Base-by-base conservation (phyloP, 202 grass and related monocot genomes). In the Thinopyrum obtusiflorum region DNA sequence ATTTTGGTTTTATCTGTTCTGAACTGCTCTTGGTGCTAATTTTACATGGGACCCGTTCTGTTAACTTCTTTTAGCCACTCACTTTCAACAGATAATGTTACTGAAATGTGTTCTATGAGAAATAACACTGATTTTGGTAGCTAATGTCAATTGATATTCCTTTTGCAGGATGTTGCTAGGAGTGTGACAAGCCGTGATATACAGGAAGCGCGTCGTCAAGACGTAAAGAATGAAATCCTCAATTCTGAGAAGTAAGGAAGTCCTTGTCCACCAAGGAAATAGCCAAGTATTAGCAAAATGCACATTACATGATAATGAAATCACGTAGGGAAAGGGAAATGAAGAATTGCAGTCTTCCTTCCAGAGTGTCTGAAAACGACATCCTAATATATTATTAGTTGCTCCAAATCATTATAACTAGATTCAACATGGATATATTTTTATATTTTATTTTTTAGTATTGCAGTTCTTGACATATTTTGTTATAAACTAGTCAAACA, bases 141-240 rank as follows among this genome's bases (percentile, higher is more conserved):
- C 85, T 73, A 15, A 80, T 15, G 11, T 77, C 77, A 26, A 64
- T 57, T 64, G 33, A n/a, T 21, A 37, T 70, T 83, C n/a, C 23
- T 87, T 69, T 86, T 62, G 65, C 88, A 99, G 97, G 93, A 98
- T 90, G 97, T 94, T 83, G 93, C 90, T 42, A 92, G 92, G 85
- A 89, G 88, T 90, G 97, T 98, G 68, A 98, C 97, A 44, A 94
- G 68, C 69, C 82, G 87, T 73, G 97, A 95, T 84, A 83, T 98
- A 87, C 89, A 95, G 83, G 97, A 98, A 88, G 90, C 97, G 47
- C 88, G 97, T 68, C 86, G 90, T 15, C 91, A 98, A 88, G 96
- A 98, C 83, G 85, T 96, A 87, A 95, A 89, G 76, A 98, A 94
- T 87, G 97, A 98, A 91, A 98, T 98, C 77, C 97, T 98, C 24